Percentiles rank a stretch among this genome's conserved stretches.
Evolutionary conservation across 208 protist species (phyloP).

Genomic region (Crithidia sp.): DNA sequence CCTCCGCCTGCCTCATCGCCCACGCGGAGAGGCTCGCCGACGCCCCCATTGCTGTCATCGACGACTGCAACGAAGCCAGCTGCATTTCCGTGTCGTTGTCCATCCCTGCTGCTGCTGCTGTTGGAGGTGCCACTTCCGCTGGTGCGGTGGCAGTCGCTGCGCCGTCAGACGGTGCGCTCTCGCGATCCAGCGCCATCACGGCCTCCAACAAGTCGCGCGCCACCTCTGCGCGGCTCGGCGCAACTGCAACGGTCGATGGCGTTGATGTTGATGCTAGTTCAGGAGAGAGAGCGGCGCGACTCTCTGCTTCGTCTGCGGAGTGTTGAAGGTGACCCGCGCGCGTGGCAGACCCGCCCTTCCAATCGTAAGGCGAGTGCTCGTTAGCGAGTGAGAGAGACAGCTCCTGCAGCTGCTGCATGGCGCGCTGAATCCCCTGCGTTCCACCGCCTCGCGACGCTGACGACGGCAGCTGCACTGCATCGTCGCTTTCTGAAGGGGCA

Average conservation of each 20-base stretch:
- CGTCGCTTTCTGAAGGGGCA: too few relatives aligned
- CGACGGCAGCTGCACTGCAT: not conserved
- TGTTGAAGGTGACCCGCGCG: too few relatives aligned
- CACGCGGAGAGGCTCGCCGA: slow-evolving; percentile 23
- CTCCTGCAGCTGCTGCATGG: slow-evolving; percentile 12
- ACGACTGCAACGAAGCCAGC: slow-evolving; percentile 10
- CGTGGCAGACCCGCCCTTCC: too few relatives aligned
- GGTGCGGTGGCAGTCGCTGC: not conserved
- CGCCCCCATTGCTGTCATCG: slow-evolving; percentile 13
- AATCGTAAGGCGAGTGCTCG: too few relatives aligned
- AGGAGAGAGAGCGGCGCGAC: not conserved
- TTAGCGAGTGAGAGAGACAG: not conserved
- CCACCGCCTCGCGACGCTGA: not conserved
- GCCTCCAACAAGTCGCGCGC: slow-evolving; percentile 27
- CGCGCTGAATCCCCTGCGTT: not conserved
- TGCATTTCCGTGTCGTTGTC: not conserved
- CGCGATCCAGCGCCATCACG: slow-evolving; percentile 24
- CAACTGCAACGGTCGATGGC: not conserved
- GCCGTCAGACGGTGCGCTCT: not conserved
- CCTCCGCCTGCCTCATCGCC: slow-evolving; percentile 22
- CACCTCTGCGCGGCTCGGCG: slow-evolving; percentile 3
- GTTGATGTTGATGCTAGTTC: not conserved
- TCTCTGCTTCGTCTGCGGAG: too few relatives aligned
- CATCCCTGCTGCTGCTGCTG: too few relatives aligned
- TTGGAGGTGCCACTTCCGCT: not conserved